A percentile compares a stretch with the other conserved stretches of the same genome.
phyloP scores from a whole-genome alignment of 371 early-diverging fungal species.

The Coemansia sp. region DNA sequence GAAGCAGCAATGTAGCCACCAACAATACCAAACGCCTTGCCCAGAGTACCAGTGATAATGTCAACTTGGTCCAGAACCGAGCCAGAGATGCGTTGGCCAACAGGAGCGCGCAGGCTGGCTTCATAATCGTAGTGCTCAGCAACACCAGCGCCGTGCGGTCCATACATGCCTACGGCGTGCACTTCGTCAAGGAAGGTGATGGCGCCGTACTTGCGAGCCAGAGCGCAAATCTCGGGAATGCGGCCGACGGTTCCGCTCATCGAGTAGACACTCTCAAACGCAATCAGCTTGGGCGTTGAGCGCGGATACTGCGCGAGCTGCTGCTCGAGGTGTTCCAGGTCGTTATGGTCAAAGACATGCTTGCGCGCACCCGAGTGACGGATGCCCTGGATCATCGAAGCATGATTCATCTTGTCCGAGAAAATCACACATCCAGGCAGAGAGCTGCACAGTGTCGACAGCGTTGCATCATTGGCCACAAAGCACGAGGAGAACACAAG shows the following conservation, averaged over 20 bases:
- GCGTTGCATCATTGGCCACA: slow-evolving; percentile 97
- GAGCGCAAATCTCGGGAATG: slow-evolving; percentile 86
- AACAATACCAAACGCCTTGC: slow-evolving; percentile 97
- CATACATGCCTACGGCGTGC: slow-evolving; percentile 99
- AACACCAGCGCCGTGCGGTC: slow-evolving; percentile 93
- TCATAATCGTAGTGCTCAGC: slow-evolving; percentile 92
- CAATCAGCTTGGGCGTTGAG: slow-evolving; percentile 91
- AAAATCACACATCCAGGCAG: slow-evolving; percentile 93
- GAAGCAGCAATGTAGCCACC: slow-evolving; percentile 97
- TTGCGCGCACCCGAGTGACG: slow-evolving; percentile 88
- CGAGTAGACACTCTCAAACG: slow-evolving; percentile 97
- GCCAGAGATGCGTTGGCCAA: slow-evolving; percentile 59
- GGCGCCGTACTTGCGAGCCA: slow-evolving; percentile 97
- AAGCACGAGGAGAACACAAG: slow-evolving; percentile 98
- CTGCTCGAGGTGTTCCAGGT: slow-evolving; percentile 85
- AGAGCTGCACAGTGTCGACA: slow-evolving; percentile 88
- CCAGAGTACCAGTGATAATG: slow-evolving; percentile 96
- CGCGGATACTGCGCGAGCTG: slow-evolving; percentile 77
- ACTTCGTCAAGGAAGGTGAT: slow-evolving; percentile 98
- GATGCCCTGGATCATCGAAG: slow-evolving; percentile 99
- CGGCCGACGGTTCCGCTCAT: slow-evolving; percentile 98
- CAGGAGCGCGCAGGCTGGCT: slow-evolving; percentile 58
- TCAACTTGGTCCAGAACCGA: slow-evolving; percentile 88
- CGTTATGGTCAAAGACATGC: slow-evolving; percentile 94
- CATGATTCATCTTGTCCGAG: slow-evolving; percentile 94